Evolutionary conservation across 306 rosid species (phyloP), one percentile per base, ranked within the genome.

Genomic region (Cucumis melo): DNA sequence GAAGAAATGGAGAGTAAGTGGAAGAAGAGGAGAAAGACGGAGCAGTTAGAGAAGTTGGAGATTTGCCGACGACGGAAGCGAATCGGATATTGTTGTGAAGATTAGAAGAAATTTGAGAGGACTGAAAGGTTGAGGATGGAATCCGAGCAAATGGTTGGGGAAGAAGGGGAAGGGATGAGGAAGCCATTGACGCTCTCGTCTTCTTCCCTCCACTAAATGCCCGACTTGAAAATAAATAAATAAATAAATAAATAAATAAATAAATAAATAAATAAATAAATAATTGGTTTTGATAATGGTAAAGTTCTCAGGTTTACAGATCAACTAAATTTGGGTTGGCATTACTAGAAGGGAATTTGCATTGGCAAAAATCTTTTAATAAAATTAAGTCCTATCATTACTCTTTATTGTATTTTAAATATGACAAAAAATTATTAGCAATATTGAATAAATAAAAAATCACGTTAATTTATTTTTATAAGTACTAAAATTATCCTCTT

Each of bases 151-250:
- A 60, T 10, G 80, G 70, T 12, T 54, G 84, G 32, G 78, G 66
- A 87, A 83, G 84, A 75, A 88, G 82, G 75, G 86, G 77, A 41
- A 85, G 48, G 53, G 92, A 82, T 79, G 87, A 84, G 80, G 88
- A 88, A 82, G 48, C 83, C 97, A 93, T 93, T 61, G 56, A 77
- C 79, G 77, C 80, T 77, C 80, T 78, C 80, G 80, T 59, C 42
- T 75, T 71, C 80, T 57, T 50, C 62, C 21, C 46, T 63, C 71
- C 44, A 63, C 46, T 10, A 8, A 63, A 36, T 14, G 24, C 3
- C 46, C 21, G 7, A 63, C 6, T 63, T 34, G 3, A 63, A 63
- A 32, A 16, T 63, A 0, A 34, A 61, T 61, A 61, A 61, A 41
- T 27, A 27, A 27, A 27, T 27, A 27, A 27, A 27, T 0, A 2